These are phyloP conservation scores for Flammula alnicola DNA, from an alignment of 1,284 basidiomycete genomes.

Conservation along the genomic window DNA sequence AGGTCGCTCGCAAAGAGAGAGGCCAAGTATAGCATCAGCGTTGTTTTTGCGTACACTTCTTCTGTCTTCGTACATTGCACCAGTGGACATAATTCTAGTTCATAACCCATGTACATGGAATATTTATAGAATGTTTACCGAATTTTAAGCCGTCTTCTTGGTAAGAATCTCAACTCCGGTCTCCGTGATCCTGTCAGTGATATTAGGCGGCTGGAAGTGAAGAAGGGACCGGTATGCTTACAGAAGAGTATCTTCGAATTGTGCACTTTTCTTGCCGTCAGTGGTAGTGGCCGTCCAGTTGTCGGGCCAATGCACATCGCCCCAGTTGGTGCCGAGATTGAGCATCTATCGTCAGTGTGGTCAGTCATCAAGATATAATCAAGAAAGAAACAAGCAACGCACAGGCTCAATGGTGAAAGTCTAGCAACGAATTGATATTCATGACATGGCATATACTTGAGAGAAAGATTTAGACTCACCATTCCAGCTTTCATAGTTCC, in stretches of 20 bases:
- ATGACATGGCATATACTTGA: conserved; percentile 7
- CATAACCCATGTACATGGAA: conserved; percentile 7
- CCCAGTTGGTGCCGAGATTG: conserved; percentile 80
- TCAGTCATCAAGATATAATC: conserved; percentile 14
- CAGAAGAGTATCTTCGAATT: conserved; percentile 94
- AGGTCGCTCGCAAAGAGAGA: background rate
- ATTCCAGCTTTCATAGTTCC: conserved; percentile 87
- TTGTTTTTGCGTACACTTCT: background rate
- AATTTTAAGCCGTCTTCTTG: conserved; percentile 33
- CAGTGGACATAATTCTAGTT: conserved; percentile 22
- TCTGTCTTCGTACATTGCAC: background rate
- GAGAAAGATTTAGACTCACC: conserved; percentile 45
- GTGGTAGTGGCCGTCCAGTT: conserved; percentile 94
- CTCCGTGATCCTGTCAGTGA: conserved; percentile 78
- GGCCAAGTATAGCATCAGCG: background rate
- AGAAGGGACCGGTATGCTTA: conserved; percentile 45
- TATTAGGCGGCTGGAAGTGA: conserved; percentile 23
- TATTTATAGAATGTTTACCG: conserved; percentile 2
- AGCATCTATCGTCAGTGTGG: conserved; percentile 89
- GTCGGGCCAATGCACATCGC: conserved; percentile 83
- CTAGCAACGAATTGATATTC: conserved; percentile 38
- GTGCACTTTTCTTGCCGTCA: conserved; percentile 89
- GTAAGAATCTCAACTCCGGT: conserved; percentile 91
- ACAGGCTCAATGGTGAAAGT: conserved; percentile 84
- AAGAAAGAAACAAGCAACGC: conserved; percentile 26